Conservation (phyloP, 1,139 yeast genomes). For the Zygosaccharomyces sapae region DNA sequence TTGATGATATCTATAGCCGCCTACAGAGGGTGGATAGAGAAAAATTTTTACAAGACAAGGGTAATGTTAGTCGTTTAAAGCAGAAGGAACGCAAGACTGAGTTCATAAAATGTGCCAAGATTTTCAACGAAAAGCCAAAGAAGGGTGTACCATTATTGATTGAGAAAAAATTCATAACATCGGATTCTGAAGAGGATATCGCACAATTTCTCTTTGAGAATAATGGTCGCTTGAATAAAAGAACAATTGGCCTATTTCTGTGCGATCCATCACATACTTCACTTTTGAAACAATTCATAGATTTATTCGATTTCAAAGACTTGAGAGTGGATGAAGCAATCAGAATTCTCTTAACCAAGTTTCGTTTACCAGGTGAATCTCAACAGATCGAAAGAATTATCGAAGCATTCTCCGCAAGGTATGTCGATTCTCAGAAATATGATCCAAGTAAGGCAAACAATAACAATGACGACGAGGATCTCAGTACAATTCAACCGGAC, state of each 20-base stretch:
- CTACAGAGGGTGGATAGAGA: conserved; percentile 38
- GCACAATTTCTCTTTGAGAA: conserved; percentile 75
- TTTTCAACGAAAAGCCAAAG: conserved; percentile 73
- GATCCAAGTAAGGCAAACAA: conserved; percentile 29
- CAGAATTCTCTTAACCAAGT: conserved; percentile 74
- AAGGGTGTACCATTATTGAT: conserved; percentile 63
- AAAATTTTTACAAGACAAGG: conserved; percentile 15
- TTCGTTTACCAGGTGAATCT: conserved; percentile 95
- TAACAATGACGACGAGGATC: conserved; percentile 34
- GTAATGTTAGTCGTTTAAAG: conserved; percentile 22
- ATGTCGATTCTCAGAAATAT: conserved; percentile 55
- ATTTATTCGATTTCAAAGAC: conserved; percentile 67
- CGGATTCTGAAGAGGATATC: conserved; percentile 54
- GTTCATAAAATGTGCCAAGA: conserved; percentile 68
- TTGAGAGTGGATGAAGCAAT: conserved; percentile 91
- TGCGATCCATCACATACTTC: conserved; percentile 69
- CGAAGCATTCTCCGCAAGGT: conserved; percentile 78
- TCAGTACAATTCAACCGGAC: conserved; percentile 54
- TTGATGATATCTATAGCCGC: conserved; percentile 62
- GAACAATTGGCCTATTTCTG: conserved; percentile 77
- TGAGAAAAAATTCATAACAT: conserved; percentile 60
- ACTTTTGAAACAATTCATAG: conserved; percentile 61
- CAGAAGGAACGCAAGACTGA: conserved; percentile 61
- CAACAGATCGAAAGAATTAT: conserved; percentile 92
- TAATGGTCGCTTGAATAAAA: conserved; percentile 79